Base-by-base conservation (phyloP, 2,329 filamentous ascomycete species). In the Talaromyces sp. region DNA sequence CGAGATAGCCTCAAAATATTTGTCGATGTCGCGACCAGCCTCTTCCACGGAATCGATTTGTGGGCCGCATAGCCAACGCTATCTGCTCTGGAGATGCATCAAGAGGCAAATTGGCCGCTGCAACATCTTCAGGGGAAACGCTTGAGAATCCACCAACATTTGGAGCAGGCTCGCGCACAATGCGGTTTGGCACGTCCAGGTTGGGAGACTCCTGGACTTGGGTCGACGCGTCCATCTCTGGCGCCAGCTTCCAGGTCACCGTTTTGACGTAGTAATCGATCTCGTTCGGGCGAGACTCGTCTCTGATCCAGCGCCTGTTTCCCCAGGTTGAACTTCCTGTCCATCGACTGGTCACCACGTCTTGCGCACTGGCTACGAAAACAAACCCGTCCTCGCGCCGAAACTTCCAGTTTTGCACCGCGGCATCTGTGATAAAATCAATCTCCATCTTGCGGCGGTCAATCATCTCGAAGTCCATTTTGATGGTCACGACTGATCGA, bases 391-490 rank as follows among this genome's bases (percentile, higher is more conserved):
- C 75, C 1, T n/a, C 62, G 19, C 73, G 69, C 58, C 62, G 67
- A 62, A 76, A 75, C 50, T 68, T 68, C 75, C 74, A 77, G n/a
- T 63, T 64, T 29, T 71, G 66, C 1, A 70, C 62, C 58, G 73
- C 74, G 55, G 75, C 67, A 14, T 70, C 63, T 5, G 77, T 76
- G n/a, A 84, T 78, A 8, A 67, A 65, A 46, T 81, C 70, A 3
- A 84, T 67, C 64, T 83, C 79, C 0, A 63, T 65, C 58, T 75
- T 77, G 62, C 81, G 81, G 13, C 78, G 70, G 56, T 77, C 72
- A 7, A 83, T 59, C 2, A 77, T 80, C 68, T 84, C 82, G 17
- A 82, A 68, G 46, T 82, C 79, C 5, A 82, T 70, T 27, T 68
- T 66, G 2, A 84, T 65, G 52, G 77, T 73, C 1, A 67, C 65